Conservation (phyloP, 208 protist species). For the Kentomonas sorsogonicus region DNA sequence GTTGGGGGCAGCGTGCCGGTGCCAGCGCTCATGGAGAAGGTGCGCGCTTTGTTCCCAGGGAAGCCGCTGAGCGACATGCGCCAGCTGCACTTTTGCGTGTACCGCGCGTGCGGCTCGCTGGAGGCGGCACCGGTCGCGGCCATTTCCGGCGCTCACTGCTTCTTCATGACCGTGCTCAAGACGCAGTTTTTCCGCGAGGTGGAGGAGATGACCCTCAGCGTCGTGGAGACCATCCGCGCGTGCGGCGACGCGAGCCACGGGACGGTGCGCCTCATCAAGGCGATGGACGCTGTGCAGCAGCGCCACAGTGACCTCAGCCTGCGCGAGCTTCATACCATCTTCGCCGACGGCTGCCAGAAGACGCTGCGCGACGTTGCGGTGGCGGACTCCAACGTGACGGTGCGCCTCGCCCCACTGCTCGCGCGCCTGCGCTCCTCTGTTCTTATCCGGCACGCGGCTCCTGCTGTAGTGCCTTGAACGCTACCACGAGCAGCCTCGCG, state of each 20-base stretch:
- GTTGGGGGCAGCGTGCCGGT: slow-evolving; percentile 22
- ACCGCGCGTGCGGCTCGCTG: slow-evolving; percentile 12
- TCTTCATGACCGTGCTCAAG: slow-evolving; percentile 64
- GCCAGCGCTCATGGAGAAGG: slow-evolving; percentile 25
- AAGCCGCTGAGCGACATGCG: slow-evolving; percentile 66
- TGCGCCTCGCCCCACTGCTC: slow-evolving; percentile 47
- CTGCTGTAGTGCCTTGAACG: too few species aligned
- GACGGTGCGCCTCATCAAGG: slow-evolving; percentile 39
- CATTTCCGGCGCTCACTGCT: slow-evolving; percentile 39
- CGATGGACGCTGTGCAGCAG: slow-evolving; percentile 27
- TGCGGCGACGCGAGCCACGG: slow-evolving; percentile 30
- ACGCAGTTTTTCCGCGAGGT: slow-evolving; percentile 64
- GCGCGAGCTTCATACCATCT: slow-evolving; percentile 33
- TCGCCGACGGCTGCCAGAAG: slow-evolving; percentile 57
- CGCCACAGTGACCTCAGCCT: slow-evolving; percentile 41
- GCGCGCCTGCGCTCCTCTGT: slow-evolving; percentile 52
- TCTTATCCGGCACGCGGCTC: slow-evolving; percentile 47
- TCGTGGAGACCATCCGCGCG: slow-evolving; percentile 57
- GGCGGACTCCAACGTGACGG: slow-evolving; percentile 27
- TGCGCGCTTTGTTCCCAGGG: slow-evolving; percentile 60
- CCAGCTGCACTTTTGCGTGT: slow-evolving; percentile 65
- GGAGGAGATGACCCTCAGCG: slow-evolving; percentile 67
- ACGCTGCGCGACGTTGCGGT: slow-evolving; percentile 57
- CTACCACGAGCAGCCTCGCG: too few species aligned
- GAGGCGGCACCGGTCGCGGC: slow-evolving; percentile 18